Evolutionary conservation across 2,329 filamentous ascomycete genomes (phyloP).

Genomic region (Botryotinia globosa): DNA sequence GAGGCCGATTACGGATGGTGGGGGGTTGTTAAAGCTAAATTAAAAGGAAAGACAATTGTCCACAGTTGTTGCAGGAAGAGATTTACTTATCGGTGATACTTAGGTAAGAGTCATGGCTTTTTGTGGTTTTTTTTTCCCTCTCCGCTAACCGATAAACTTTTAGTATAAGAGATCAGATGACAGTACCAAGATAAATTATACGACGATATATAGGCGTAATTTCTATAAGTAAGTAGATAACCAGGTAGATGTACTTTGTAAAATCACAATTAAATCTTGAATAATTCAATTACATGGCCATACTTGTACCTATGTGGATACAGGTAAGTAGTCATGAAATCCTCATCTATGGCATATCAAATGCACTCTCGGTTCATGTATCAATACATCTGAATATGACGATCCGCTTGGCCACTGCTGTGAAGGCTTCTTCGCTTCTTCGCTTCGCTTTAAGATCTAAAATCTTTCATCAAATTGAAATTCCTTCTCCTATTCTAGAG

Average conservation of each 20-base stretch:
- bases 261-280: background rate
- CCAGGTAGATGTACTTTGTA: background rate
- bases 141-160: background rate
- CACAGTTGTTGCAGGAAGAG: conserved; percentile 4
- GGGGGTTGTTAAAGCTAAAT: conserved; percentile 7
- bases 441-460: background rate
- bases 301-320: background rate
- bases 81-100: conserved; percentile 17
- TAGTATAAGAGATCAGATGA: background rate
- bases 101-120: background rate
- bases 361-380: background rate
- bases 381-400: background rate
- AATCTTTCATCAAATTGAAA: no score
- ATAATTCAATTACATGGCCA: background rate
- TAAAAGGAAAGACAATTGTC: conserved; percentile 3
- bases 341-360: background rate
- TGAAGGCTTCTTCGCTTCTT: background rate
- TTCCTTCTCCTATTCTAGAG: background rate
- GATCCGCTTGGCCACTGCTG: background rate
- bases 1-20: conserved; percentile 29
- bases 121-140: background rate
- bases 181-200: background rate
- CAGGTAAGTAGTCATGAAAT: background rate
- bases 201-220: background rate
- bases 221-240: background rate